Evolutionary conservation across 179 eudicot genomes (phyloP).

Genomic region (Beta macrorhiza): DNA sequence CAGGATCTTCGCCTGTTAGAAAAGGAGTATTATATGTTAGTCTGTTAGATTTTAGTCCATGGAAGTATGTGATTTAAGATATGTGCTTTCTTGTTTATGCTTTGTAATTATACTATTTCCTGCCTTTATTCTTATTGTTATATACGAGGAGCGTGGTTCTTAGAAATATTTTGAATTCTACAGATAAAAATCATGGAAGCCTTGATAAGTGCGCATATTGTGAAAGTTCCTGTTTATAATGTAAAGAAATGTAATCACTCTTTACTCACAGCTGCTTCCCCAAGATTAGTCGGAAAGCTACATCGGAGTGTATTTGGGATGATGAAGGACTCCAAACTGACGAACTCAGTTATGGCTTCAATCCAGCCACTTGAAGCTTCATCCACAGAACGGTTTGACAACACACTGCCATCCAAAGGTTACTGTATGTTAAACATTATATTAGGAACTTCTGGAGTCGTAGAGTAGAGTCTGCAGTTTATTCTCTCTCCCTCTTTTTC

Average conservation of each 20-base stretch:
- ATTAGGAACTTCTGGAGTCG: not conserved
- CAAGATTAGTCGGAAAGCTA: constrained; percentile 30
- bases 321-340: constrained; percentile 38
- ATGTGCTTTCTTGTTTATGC: too few relatives aligned
- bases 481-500: not conserved
- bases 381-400: constrained; percentile 45
- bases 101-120: too few relatives aligned
- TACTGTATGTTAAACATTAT: constrained; percentile 11
- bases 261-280: constrained; percentile 28
- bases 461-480: not conserved
- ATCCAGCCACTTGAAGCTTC: constrained; percentile 53
- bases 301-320: constrained; percentile 32
- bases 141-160: not conserved
- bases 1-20: not conserved
- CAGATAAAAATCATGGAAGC: constrained; percentile 57
- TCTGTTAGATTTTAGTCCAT: too few relatives aligned
- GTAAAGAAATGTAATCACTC: constrained; percentile 27
- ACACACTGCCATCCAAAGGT: constrained; percentile 84
- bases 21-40: not conserved
- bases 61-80: too few relatives aligned
- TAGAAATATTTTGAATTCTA: not conserved
- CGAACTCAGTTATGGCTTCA: constrained; percentile 48
- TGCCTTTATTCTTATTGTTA: not conserved
- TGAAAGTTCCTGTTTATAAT: constrained; percentile 31
- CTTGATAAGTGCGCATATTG: constrained; percentile 43